Base-by-base conservation (phyloP, 306 rosid genomes). In the Pyrus pyrifolia region DNA sequence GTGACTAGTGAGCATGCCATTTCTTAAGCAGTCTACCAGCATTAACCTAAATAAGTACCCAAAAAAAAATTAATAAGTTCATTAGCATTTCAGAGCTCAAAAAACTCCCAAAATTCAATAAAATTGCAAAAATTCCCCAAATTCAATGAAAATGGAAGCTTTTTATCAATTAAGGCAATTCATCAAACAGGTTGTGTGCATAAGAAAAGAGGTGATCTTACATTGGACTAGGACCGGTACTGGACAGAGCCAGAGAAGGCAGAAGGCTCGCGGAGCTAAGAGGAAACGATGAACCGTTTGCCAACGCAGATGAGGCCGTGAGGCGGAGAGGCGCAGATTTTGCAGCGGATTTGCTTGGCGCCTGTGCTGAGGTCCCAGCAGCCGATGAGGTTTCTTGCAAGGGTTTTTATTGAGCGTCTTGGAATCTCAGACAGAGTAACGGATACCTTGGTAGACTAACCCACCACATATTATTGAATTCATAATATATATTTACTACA, bases 321-420 rank as follows among this genome's bases (percentile, higher is more conserved):
- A 33, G 83, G 44, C 6, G 96, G 84, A 58, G 97, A 87, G 17
- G 89, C 83, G 70, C 95, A 90, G 0, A 89, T 70, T 70, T 95
- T 95, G 84, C 83, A 87, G 52, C 93, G 97, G 67, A 86, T 89
- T 67, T 82, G 84, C 76, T 95, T 97, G 4, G 83, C 81, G 30
- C 97, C 97, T 7, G 89, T 86, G 6, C 70, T 79, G 17, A 92
- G 88, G 73, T 92, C 89, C 97, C 96, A 95, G 42, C 99, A 88
- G 31, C 97, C 93, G 33, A 95, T 46, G 19, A 17, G 53, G 53
- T 15, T 46, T 14, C 53, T 13, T 19, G 4, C 7, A 19, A 46
- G 53, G 53, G 19, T 14, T 46, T 14, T 40, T 31, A 57, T 29
- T 15, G 27, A n/a, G 12, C 2, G 65, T 18, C 33, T 72, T 21